Conservation (phyloP, 1,284 basidiomycete genomes). For the Neonothopanus nambi region DNA sequence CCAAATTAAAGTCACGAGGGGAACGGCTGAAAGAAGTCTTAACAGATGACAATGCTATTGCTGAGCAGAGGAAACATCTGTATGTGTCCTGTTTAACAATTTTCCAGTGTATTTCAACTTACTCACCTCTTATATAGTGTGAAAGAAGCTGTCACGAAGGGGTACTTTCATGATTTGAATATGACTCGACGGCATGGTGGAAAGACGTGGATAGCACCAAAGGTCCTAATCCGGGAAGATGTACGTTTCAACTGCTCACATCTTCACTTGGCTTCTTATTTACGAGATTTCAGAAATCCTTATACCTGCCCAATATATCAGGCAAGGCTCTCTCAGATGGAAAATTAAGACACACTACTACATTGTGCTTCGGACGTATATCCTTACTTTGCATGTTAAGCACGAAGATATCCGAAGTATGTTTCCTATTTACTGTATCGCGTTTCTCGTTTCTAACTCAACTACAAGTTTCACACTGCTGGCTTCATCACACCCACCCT, state of each 20-base stretch:
- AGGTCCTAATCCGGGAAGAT: constrained; percentile 85
- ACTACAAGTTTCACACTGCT: constrained; percentile 72
- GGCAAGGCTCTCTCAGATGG: constrained; percentile 67
- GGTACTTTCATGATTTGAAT: constrained; percentile 91
- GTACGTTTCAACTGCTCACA: constrained; percentile 48
- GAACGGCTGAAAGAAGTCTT: constrained; percentile 66
- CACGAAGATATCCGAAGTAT: constrained; percentile 84
- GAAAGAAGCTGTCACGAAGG: constrained; percentile 76
- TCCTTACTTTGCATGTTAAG: constrained; percentile 81
- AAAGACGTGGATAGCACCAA: constrained; percentile 94
- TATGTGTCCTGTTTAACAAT: constrained; percentile 38
- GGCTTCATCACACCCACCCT: constrained; percentile 73
- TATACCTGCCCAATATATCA: constrained; percentile 89
- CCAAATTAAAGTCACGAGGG: constrained; percentile 58
- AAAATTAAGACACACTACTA: constrained; percentile 74
- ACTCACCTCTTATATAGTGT: constrained; percentile 50
- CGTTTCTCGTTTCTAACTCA: constrained; percentile 11
- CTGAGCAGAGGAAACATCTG: constrained; percentile 78
- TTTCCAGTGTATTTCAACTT: neutral
- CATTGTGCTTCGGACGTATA: constrained; percentile 75
- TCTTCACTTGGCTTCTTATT: constrained; percentile 3
- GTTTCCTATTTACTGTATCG: constrained; percentile 19
- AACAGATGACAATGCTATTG: constrained; percentile 69
- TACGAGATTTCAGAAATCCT: constrained; percentile 61
- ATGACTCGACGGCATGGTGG: constrained; percentile 83